Evolutionary conservation across 2,329 filamentous ascomycete genomes (phyloP).

Genomic region (Colletotrichum chrysophilum): DNA sequence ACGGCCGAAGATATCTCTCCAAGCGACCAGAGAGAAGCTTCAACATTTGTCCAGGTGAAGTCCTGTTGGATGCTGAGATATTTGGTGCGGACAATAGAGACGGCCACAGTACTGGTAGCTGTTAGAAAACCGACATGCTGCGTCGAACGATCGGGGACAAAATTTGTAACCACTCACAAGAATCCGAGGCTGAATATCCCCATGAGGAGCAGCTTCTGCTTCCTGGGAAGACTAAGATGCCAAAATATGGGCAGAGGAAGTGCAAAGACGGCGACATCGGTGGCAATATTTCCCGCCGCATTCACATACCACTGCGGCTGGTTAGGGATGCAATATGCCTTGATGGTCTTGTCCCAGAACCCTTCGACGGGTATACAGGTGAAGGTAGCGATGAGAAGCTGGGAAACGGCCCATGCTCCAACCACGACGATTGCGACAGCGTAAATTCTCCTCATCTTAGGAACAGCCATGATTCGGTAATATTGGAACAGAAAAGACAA

Average conservation of each 20-base stretch:
- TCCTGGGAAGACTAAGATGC: conserved; percentile 24
- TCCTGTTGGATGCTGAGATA: conserved; percentile 23
- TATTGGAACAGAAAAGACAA: conserved; percentile 41
- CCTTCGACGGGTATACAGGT: conserved; percentile 30
- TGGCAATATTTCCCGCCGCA: conserved; percentile 30
- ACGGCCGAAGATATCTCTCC: conserved; percentile 27
- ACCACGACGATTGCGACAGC: conserved; percentile 29
- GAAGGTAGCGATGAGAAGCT: conserved; percentile 29
- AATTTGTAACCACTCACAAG: conserved; percentile 25
- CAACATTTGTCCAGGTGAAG: conserved; percentile 26
- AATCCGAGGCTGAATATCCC: conserved; percentile 32
- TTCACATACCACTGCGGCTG: conserved; percentile 29
- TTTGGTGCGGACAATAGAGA: conserved; percentile 27
- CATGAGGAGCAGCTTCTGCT: conserved; percentile 28
- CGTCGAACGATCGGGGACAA: not conserved
- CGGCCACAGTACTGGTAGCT: conserved; percentile 24
- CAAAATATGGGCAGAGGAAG: conserved; percentile 30
- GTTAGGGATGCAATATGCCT: conserved; percentile 25
- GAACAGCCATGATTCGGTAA: conserved; percentile 35
- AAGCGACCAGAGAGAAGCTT: conserved; percentile 27
- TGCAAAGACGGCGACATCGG: conserved; percentile 29
- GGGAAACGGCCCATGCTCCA: conserved; percentile 29
- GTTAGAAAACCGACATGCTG: not conserved
- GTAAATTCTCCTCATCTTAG: conserved; percentile 29
- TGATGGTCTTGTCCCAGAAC: conserved; percentile 29